Percentiles rank a stretch among this genome's conserved stretches.
These are phyloP conservation scores for Paramecium octaurelia DNA, from an alignment of 73 alveolate genomes.

Conservation along the genomic window DNA sequence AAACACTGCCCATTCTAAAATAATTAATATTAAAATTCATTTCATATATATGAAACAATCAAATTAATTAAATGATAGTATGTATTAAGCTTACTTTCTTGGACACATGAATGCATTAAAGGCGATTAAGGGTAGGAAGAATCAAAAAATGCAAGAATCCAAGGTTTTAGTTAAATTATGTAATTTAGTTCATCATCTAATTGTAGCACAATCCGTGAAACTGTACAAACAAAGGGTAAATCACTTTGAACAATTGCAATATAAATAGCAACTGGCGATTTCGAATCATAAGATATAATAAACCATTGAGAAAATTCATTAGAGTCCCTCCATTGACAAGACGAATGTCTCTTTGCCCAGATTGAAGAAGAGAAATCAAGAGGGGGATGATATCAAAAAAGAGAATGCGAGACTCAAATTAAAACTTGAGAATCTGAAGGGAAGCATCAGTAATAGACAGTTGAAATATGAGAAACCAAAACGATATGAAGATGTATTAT, in stretches of 20 bases:
- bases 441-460: not conserved
- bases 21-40: conserved; percentile 33
- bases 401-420: not conserved
- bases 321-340: not conserved
- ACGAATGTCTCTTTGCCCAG: not conserved
- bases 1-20: conserved; percentile 24
- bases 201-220: not conserved
- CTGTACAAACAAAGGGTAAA: not conserved
- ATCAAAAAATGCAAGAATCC: not conserved
- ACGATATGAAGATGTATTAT: conserved; percentile 21
- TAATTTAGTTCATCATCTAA: not conserved
- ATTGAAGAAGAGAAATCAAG: not conserved
- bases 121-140: not conserved
- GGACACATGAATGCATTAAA: conserved; percentile 10
- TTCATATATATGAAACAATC: not conserved
- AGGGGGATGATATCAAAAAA: not conserved
- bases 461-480: not conserved
- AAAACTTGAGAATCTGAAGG: not conserved
- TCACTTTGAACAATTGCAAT: not conserved
- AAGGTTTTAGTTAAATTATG: not conserved
- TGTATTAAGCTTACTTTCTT: not conserved
- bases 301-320: not conserved
- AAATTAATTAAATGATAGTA: not conserved
- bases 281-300: not conserved
- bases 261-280: not conserved